Conservation (phyloP, 345 rosid genomes). For the Leavenworthia alabamica region DNA sequence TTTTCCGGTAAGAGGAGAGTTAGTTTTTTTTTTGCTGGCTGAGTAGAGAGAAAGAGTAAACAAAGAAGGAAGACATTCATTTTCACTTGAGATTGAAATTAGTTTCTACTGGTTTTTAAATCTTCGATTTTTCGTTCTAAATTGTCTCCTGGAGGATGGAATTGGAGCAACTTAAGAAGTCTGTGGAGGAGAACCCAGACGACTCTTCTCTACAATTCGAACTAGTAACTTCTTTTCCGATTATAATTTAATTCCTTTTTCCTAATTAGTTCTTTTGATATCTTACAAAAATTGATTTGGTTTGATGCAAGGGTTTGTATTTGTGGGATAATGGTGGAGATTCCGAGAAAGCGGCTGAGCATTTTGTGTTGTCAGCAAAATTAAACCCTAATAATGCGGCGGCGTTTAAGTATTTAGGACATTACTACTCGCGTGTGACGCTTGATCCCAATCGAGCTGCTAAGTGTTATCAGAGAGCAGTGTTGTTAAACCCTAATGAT, state of each 20-base stretch:
- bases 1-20: conserved; percentile 16
- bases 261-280: background rate
- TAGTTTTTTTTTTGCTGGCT: background rate
- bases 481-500: conserved; percentile 59
- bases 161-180: conserved; percentile 42
- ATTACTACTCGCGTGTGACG: conserved; percentile 46
- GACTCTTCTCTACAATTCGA: conserved; percentile 57
- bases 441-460: conserved; percentile 63
- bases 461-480: conserved; percentile 87
- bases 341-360: conserved; percentile 63
- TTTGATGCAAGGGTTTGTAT: conserved; percentile 48
- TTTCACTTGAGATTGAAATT: background rate
- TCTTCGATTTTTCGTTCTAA: background rate
- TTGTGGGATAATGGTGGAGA: conserved; percentile 54
- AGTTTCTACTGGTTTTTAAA: background rate
- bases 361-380: conserved; percentile 63
- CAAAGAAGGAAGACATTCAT: background rate
- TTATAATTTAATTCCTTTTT: background rate
- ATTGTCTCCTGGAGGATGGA: conserved; percentile 12
- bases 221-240: conserved; percentile 38
- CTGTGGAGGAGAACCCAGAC: conserved; percentile 57
- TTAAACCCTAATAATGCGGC: conserved; percentile 55
- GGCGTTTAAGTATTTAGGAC: conserved; percentile 74
- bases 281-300: background rate
- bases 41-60: conserved; percentile 1